A percentile compares a stretch with the other conserved stretches of the same genome.
These are phyloP conservation scores for Diaporthe vexans DNA, from an alignment of 2,329 filamentous ascomycete species.

Conservation along the genomic window DNA sequence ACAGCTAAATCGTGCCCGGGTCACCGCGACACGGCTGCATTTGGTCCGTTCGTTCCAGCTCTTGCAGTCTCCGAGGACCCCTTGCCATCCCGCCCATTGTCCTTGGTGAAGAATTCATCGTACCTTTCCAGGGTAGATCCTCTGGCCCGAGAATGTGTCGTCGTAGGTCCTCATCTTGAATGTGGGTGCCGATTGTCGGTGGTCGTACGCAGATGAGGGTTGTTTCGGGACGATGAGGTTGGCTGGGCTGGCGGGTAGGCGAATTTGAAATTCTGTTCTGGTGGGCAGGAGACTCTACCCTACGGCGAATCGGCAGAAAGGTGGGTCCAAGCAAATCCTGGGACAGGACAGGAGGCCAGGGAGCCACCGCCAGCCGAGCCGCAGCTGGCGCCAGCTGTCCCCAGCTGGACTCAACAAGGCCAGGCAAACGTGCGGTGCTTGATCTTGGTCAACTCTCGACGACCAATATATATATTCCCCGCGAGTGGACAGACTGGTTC, in stretches of 20 bases:
- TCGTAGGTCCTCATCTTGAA: slow-evolving; percentile 77
- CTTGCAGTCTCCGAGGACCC: slow-evolving; percentile 25
- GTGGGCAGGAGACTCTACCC: slow-evolving; percentile 35
- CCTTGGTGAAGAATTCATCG: slow-evolving; percentile 50
- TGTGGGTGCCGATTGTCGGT: slow-evolving; percentile 54
- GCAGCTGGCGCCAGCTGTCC: background rate
- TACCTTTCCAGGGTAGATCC: slow-evolving; percentile 79
- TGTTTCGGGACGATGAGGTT: slow-evolving; percentile 41
- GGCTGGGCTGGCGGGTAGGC: slow-evolving; percentile 32
- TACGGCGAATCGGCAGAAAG: slow-evolving; percentile 24
- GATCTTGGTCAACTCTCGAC: background rate
- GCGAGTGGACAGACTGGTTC: too few relatives aligned
- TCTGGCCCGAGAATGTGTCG: slow-evolving; percentile 75
- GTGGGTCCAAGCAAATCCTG: background rate
- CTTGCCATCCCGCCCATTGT: slow-evolving; percentile 4
- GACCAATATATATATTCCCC: too few relatives aligned
- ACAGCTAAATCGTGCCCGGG: background rate
- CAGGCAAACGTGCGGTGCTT: background rate
- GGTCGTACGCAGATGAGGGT: slow-evolving; percentile 49
- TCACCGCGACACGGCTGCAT: background rate
- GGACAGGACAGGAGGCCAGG: background rate
- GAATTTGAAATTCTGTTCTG: slow-evolving; percentile 44
- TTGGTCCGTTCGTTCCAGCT: slow-evolving; percentile 22
- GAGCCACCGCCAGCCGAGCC: too few relatives aligned
- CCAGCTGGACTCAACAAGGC: too few relatives aligned